Base-by-base conservation (phyloP, 139 green algal species). In the Chlorella vulgaris region DNA sequence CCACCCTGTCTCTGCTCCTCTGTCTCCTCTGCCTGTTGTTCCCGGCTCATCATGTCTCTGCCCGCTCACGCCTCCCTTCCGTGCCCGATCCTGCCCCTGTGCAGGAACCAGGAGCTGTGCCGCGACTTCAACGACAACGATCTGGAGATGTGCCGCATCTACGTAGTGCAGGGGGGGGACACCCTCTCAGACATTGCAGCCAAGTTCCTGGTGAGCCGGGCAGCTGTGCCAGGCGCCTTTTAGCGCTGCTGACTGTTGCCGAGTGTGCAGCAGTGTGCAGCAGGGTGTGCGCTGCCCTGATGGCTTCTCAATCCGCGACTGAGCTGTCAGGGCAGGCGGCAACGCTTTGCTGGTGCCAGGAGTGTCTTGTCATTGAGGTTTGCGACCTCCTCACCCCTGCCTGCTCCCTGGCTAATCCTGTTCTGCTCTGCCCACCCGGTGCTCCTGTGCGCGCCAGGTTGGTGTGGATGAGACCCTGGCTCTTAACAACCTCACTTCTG, bases 81-180 rank as follows among this genome's bases (percentile, higher is more conserved):
- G 47, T 58, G 47, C 15, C 47, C 47, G 10, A 24, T 58, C 15
- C 47, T 15, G 10, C 47, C 47, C 47, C 31, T 40, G 19, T 15
- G 35, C 73, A 79, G 73, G 73, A 38, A 79, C 73, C 73, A 79
- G 73, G 50, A 29, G 31, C 7, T 38, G 53, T 79, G 73, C 51
- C 73, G 73, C 51, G 73, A 79, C 73, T 79, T 79, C 33, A 79
- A 79, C 53, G 73, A 79, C 73, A 79, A 79, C 53, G 73, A 79
- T 35, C 33, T 22, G 29, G 26, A 26, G 18, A 53, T 53, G 43
- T 87, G 83, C 78, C 76, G 82, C 43, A 8, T 81, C 22, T 87
- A 87, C 61, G 60, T 50, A 7, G 78, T 85, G 51, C 78, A 85
- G 50, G 24, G 53, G 33, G 70, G 70, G 7, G 83, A 87, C 50